phyloP scores from a whole-genome alignment of 345 rosid species.

The Eucalyptus lansdowneana region DNA sequence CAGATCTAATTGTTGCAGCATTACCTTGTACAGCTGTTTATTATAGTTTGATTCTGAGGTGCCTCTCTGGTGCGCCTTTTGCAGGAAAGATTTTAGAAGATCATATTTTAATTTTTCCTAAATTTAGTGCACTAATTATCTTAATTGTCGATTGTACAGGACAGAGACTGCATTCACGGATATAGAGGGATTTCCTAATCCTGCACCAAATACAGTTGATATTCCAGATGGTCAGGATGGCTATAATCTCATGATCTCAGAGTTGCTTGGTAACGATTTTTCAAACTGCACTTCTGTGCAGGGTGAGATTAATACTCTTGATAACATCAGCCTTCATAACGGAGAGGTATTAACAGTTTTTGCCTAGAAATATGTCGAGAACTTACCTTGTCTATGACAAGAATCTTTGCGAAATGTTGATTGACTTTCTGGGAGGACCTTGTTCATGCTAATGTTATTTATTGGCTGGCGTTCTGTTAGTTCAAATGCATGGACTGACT shows the following conservation, averaged over 20 bases:
- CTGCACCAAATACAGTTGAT: constrained; percentile 22
- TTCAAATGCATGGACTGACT: neutral
- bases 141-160: constrained; percentile 30
- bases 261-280: constrained; percentile 45
- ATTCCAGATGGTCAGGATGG: constrained; percentile 53
- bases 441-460: neutral
- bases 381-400: neutral
- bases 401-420: neutral
- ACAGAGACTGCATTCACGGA: constrained; percentile 36
- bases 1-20: neutral
- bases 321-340: constrained; percentile 44
- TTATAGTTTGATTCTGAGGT: neutral
- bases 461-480: neutral
- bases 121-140: neutral
- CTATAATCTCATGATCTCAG: constrained; percentile 75
- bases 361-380: neutral
- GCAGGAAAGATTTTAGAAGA: neutral
- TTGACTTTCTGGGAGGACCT: neutral
- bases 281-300: constrained; percentile 41
- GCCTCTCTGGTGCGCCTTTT: neutral
- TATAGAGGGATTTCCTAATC: constrained; percentile 23
- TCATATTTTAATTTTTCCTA: neutral
- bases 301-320: constrained; percentile 34
- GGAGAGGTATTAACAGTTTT: constrained; percentile 43
- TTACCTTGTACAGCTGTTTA: neutral